These are phyloP conservation scores for Wickerhamomyces kurtzmanii DNA, from an alignment of 805 yeast genomes.

Conservation along the genomic window DNA sequence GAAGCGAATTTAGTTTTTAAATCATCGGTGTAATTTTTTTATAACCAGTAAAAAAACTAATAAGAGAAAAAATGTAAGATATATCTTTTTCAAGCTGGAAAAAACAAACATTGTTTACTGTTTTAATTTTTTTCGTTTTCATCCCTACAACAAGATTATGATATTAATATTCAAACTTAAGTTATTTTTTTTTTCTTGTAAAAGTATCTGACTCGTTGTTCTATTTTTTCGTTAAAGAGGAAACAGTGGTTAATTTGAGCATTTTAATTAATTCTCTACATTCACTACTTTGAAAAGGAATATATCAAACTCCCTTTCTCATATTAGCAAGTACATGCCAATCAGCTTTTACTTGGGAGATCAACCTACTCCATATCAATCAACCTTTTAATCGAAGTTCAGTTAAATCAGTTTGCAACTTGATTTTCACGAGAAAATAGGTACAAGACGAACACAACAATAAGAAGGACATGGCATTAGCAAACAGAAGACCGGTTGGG, in stretches of 20 bases:
- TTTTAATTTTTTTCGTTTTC: too few relatives aligned
- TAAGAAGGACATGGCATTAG: constrained; percentile 40
- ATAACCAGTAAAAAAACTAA: too few relatives aligned
- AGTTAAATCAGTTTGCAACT: not conserved
- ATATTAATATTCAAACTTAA: too few relatives aligned
- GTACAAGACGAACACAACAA: not conserved
- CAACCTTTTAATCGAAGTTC: not conserved
- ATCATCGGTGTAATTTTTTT: too few relatives aligned
- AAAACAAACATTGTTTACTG: too few relatives aligned
- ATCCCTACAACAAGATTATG: too few relatives aligned
- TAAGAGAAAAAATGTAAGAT: too few relatives aligned
- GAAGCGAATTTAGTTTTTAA: too few relatives aligned
- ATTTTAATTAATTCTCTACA: constrained; percentile 1
- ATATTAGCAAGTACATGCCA: too few relatives aligned
- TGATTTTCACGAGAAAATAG: not conserved
- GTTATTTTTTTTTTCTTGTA: constrained; percentile 2
- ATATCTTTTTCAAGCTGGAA: too few relatives aligned
- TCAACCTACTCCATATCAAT: not conserved
- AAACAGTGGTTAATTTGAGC: not conserved
- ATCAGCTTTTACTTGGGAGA: not conserved
- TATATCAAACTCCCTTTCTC: not conserved
- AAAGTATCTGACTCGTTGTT: too few relatives aligned
- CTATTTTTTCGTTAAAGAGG: constrained; percentile 1
- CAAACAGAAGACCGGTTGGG: constrained; percentile 56
- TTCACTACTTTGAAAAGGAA: not conserved